Conservation (phyloP, 2,329 filamentous ascomycete genomes). For the Colletotrichum sp. region DNA sequence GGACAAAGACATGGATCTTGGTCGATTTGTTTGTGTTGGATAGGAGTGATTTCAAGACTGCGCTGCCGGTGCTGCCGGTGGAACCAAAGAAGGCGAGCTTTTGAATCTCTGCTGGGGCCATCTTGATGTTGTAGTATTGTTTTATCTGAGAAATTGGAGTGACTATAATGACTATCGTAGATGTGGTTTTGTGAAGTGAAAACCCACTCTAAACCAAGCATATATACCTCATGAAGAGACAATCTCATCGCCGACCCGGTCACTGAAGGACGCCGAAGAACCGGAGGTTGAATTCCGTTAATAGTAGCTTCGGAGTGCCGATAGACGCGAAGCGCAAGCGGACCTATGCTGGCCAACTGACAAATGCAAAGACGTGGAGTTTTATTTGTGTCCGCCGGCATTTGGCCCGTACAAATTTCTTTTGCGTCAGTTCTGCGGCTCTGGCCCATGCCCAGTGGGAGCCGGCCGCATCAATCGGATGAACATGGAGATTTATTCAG, state of each 20-base stretch:
- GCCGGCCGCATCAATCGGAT: background rate
- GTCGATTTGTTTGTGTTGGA: background rate
- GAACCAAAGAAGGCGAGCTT: background rate
- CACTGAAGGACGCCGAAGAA: background rate
- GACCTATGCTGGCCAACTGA: background rate
- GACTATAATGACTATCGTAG: fast-evolving
- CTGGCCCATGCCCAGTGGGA: background rate
- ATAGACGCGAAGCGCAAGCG: background rate
- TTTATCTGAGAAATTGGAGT: background rate
- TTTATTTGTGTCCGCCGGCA: background rate
- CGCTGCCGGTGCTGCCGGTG: background rate
- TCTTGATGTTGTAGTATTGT: background rate
- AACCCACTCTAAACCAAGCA: background rate
- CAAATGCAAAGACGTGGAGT: background rate
- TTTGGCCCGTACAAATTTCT: background rate
- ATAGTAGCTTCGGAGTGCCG: background rate
- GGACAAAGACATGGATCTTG: background rate
- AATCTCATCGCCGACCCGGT: background rate
- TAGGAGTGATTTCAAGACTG: background rate
- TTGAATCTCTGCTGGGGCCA: background rate
- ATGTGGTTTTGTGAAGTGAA: fast-evolving
- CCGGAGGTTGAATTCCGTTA: background rate
- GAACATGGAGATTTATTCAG: background rate
- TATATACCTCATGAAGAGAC: background rate
- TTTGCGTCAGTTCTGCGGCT: background rate